Evolutionary conservation across 129 eudicot species (phyloP), one percentile per base, ranked within the genome.

Genomic region (Heracleum sosnowskyi): DNA sequence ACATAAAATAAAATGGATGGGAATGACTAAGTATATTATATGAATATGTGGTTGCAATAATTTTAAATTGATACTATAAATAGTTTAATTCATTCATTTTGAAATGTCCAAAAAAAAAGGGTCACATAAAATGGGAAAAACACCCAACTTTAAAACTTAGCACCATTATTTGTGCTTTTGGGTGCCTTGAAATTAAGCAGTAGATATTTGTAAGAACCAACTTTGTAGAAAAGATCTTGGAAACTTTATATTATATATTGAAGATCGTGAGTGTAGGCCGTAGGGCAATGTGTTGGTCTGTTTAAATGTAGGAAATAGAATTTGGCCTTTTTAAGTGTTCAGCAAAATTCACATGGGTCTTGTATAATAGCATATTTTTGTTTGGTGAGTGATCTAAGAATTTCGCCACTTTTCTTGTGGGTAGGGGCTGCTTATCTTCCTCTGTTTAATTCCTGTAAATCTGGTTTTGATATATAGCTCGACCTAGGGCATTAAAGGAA

Each of bases 261-360:
- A 39, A 5, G 41, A 39, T 7, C 41, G 7, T 39, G 7, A 39
- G 41, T 39, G n/a, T n/a, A n/a, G n/a, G n/a, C n/a, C n/a, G 80
- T 63, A 63, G 80, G 74, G 42, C 80, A 77, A 29, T 78, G 31
- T 41, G 60, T 66, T 29, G 60, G 13, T 78, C 44, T 73, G 46
- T 62, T 62, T 63, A 39, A 64, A 40, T 77, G 74, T 26, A 40
- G 72, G 37, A 68, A 7, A 66, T 66, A 18, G 55, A 76, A 45
- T 22, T 41, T 66, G 49, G 81, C 62, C 37, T 64, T 78, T 78
- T 78, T 66, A 64, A n/a, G 73, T 42, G 66, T 26, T 79, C 33
- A 35, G 33, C 69, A 76, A 9, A 51, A 29, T 41, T 76, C 44
- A 33, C 29, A 17, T 49, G 69, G 69, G 60, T 17, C 16, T 66